Conservation (phyloP, 305 asterid genomes). For the Fraxinus angustifolia region DNA sequence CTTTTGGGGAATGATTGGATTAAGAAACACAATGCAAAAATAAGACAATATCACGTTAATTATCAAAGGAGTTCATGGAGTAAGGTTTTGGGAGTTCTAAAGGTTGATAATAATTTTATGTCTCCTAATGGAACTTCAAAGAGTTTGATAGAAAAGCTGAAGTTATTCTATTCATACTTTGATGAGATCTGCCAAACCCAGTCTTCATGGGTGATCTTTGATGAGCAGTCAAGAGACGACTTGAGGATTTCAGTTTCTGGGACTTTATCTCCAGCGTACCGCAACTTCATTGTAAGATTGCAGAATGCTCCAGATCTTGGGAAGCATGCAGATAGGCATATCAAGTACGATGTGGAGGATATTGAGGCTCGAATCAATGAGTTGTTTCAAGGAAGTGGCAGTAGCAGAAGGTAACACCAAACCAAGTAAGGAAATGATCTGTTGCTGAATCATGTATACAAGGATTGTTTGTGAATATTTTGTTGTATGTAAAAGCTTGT, state of each 20-base stretch:
- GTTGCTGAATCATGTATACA: constrained; percentile 30
- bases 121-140: constrained; percentile 57
- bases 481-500: constrained; percentile 27
- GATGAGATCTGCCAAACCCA: constrained; percentile 66
- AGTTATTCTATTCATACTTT: constrained; percentile 62
- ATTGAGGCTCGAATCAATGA: constrained; percentile 55
- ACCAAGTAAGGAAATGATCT: constrained; percentile 23
- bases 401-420: constrained; percentile 52
- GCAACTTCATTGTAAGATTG: constrained; percentile 55
- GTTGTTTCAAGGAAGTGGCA: constrained; percentile 53
- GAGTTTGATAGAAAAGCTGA: constrained; percentile 63
- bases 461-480: constrained; percentile 21
- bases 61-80: constrained; percentile 84
- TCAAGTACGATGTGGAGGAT: constrained; percentile 61
- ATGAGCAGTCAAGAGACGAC: constrained; percentile 67
- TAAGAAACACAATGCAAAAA: constrained; percentile 62
- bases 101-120: constrained; percentile 39
- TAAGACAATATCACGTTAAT: constrained; percentile 64
- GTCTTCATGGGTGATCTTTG: constrained; percentile 66
- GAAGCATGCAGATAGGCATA: constrained; percentile 61
- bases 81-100: constrained; percentile 62
- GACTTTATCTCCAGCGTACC: constrained; percentile 51
- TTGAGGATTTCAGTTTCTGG: constrained; percentile 51
- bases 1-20: constrained; percentile 83
- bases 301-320: constrained; percentile 45